Evolutionary conservation across 2,329 filamentous ascomycete genomes (phyloP).

Genomic region (Colletotrichum higginsianum): DNA sequence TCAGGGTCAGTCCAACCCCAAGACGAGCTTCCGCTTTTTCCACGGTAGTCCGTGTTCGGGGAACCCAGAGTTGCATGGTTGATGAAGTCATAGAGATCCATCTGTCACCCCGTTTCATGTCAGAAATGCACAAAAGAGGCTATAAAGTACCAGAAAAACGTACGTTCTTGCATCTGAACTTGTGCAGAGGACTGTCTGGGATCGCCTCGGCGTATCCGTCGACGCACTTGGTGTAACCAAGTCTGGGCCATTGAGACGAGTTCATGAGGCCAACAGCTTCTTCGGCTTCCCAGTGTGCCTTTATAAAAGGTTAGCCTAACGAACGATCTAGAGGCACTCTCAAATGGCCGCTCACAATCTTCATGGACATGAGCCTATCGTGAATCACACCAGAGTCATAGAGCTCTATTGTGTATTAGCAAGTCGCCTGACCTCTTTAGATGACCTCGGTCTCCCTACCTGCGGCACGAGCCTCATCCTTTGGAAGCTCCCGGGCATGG

Average conservation of each 20-base stretch:
- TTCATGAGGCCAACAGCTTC: constrained; percentile 44
- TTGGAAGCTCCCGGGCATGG: constrained; percentile 43
- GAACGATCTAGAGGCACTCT: rapidly evolving
- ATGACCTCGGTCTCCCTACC: constrained; percentile 15
- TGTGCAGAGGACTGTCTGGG: constrained; percentile 44
- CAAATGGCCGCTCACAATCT: constrained; percentile 20
- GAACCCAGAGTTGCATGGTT: constrained; percentile 67
- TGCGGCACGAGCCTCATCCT: constrained; percentile 44
- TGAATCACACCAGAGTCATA: constrained; percentile 47
- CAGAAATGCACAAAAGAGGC: no score
- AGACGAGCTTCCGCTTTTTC: constrained; percentile 49
- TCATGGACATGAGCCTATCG: constrained; percentile 44
- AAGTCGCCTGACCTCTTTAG: rapidly evolving
- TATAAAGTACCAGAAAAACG: background rate
- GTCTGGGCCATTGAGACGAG: constrained; percentile 44
- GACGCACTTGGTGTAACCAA: constrained; percentile 46
- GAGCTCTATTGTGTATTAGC: constrained; percentile 37
- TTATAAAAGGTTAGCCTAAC: background rate
- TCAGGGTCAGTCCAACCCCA: constrained; percentile 61
- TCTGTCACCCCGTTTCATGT: constrained; percentile 30
- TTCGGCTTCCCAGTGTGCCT: constrained; percentile 43
- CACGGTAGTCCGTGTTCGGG: constrained; percentile 44
- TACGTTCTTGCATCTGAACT: constrained; percentile 46
- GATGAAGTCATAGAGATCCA: constrained; percentile 69
- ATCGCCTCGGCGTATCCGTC: constrained; percentile 45